phyloP scores from a whole-genome alignment of 192 early-diverging fungal genomes.

The Coemansia sp. region DNA sequence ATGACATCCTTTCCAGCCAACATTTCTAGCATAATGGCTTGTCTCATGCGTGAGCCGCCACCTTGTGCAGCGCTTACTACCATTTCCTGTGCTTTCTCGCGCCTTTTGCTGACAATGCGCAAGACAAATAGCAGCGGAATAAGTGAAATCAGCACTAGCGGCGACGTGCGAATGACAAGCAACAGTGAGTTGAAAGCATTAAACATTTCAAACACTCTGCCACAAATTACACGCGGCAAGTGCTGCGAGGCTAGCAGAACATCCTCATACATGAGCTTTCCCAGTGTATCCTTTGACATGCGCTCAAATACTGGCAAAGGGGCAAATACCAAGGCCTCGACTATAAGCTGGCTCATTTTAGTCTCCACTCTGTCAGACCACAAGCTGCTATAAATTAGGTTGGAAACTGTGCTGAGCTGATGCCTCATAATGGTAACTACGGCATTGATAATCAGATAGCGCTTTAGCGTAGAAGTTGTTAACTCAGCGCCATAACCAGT shows the following conservation, averaged over 20 bases:
- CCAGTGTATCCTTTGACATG: slow-evolving; percentile 4
- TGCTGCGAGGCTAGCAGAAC: neutral
- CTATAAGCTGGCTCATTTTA: slow-evolving; percentile 3
- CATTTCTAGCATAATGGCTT: neutral
- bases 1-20: neutral
- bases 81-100: neutral
- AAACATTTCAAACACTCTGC: neutral
- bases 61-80: neutral
- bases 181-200: slow-evolving; percentile 8
- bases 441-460: slow-evolving; percentile 1
- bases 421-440: neutral
- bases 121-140: neutral
- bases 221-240: neutral
- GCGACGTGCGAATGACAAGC: neutral
- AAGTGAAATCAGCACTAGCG: neutral
- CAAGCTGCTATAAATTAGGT: neutral
- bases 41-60: neutral
- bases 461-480: neutral
- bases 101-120: neutral
- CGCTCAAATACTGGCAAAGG: slow-evolving; percentile 18
- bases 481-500: neutral
- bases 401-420: neutral
- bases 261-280: neutral
- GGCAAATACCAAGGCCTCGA: neutral
- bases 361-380: neutral